These are phyloP conservation scores for Prunus campanulata DNA, from an alignment of 306 rosid genomes.

Conservation along the genomic window DNA sequence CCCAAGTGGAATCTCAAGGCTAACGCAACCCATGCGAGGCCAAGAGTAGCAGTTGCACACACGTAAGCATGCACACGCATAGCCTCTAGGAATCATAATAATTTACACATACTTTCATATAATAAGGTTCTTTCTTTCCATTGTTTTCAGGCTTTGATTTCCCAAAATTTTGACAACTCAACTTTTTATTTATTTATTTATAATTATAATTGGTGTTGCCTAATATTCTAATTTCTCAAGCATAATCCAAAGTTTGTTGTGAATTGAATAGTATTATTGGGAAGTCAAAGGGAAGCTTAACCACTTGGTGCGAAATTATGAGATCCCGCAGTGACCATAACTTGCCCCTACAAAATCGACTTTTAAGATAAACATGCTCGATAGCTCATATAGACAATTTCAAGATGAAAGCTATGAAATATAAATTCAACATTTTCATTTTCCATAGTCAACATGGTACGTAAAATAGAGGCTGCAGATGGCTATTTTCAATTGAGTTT, in stretches of 20 bases:
- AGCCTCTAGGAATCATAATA: background rate
- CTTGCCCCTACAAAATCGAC: too few species aligned
- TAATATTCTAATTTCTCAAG: background rate
- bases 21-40: background rate
- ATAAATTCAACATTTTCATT: background rate
- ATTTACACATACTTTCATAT: background rate
- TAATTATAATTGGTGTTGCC: background rate
- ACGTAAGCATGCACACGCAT: background rate
- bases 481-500: background rate
- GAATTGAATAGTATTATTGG: background rate
- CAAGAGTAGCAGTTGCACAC: background rate
- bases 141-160: background rate
- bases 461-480: background rate
- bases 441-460: background rate
- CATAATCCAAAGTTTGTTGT: background rate
- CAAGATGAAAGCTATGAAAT: background rate
- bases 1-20: background rate
- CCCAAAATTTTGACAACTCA: background rate
- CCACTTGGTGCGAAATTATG: background rate
- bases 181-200: background rate
- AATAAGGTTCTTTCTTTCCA: background rate
- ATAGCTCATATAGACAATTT: too few species aligned
- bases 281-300: background rate
- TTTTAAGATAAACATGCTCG: too few species aligned
- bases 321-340: too few species aligned